Evolutionary conservation across 768 basidiomycete genomes (phyloP).

Genomic region (Mycena indigotica): DNA sequence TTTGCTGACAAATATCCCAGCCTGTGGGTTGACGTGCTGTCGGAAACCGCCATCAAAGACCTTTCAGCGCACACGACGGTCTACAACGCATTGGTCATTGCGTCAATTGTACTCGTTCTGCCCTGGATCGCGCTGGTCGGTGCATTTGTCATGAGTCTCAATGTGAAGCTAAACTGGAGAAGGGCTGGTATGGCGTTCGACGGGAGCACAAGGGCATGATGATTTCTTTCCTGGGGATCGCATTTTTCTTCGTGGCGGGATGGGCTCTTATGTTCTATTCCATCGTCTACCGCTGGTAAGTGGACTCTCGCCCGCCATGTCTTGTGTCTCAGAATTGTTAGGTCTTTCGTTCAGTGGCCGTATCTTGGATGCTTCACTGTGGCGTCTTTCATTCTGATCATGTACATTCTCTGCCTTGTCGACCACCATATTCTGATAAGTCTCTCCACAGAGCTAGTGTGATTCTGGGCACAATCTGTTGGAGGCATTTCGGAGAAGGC

Average conservation of each 20-base stretch:
- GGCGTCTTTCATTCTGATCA: conserved; percentile 45
- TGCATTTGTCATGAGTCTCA: background rate
- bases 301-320: background rate
- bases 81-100: conserved; percentile 49
- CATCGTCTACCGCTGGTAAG: conserved; percentile 46
- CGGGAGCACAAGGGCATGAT: conserved; percentile 46
- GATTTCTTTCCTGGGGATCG: conserved; percentile 44
- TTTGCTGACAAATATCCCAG: conserved; percentile 19
- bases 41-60: conserved; percentile 45
- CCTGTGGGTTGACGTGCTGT: conserved; percentile 59
- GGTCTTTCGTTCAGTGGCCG: conserved; percentile 52
- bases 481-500: conserved; percentile 56
- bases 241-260: conserved; percentile 36
- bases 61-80: conserved; percentile 43
- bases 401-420: conserved; percentile 22
- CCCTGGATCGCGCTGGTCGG: conserved; percentile 58
- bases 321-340: conserved; percentile 22
- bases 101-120: conserved; percentile 44
- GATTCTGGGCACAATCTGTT: conserved; percentile 50
- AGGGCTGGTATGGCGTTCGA: conserved; percentile 60
- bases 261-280: conserved; percentile 53
- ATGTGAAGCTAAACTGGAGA: background rate
- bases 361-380: conserved; percentile 50
- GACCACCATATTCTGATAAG: conserved; percentile 27
- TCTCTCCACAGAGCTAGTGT: conserved; percentile 38